A percentile compares a stretch with the other conserved stretches of the same genome.
These are phyloP conservation scores for Copromyces sp. DNA, from an alignment of 495 filamentous ascomycete species.

Conservation along the genomic window DNA sequence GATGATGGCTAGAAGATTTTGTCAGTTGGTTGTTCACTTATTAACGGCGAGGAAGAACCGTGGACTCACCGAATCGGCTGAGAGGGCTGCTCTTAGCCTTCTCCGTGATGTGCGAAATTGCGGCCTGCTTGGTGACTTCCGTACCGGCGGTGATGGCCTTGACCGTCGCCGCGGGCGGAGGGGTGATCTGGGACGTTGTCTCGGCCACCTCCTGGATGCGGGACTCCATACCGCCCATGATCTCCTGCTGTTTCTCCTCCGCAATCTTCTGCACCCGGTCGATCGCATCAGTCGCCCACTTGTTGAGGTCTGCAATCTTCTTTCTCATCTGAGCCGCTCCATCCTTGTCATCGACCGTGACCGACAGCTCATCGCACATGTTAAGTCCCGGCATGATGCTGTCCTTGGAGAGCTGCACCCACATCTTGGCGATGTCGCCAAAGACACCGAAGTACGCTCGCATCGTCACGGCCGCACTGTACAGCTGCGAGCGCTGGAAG, in stretches of 20 bases:
- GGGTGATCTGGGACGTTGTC: background rate
- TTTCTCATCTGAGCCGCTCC: background rate
- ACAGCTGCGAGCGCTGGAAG: constrained; percentile 1
- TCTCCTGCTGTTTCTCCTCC: background rate
- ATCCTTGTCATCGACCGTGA: background rate
- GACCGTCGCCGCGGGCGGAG: background rate
- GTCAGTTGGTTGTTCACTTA: background rate
- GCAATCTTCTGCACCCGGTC: background rate
- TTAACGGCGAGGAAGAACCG: background rate
- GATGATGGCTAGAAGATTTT: background rate
- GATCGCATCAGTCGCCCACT: background rate
- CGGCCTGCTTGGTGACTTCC: background rate
- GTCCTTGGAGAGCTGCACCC: constrained; percentile 3
- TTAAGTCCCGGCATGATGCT: background rate
- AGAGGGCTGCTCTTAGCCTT: background rate
- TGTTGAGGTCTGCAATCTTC: background rate
- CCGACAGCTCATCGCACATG: background rate
- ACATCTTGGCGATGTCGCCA: constrained; percentile 2
- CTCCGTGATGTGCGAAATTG: background rate
- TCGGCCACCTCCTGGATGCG: background rate
- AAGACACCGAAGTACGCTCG: constrained; percentile 2
- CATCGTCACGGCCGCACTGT: constrained; percentile 1
- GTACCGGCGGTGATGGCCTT: constrained; percentile 1
- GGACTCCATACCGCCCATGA: background rate
- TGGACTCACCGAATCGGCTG: background rate